Evolutionary conservation across 208 protist genomes (phyloP).

Genomic region (Balamuthia mandrillaris): DNA sequence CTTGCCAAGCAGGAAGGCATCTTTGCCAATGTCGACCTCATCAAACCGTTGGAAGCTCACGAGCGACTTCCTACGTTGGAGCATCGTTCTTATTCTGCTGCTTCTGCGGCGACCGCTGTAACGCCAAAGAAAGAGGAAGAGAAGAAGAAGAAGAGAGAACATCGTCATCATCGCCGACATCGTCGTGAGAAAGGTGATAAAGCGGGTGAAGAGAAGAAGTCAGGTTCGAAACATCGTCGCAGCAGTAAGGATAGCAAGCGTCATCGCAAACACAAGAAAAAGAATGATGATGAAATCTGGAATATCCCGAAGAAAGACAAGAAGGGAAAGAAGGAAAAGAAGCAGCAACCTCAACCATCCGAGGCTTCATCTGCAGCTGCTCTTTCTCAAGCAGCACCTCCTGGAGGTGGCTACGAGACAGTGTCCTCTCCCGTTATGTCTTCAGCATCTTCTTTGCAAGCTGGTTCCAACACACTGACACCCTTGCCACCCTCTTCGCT

Average conservation of each 20-base stretch:
- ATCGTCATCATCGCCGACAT: neutral
- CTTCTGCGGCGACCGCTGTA: neutral
- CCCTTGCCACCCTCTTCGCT: neutral
- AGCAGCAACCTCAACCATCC: neutral
- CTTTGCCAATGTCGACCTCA: constrained; percentile 13
- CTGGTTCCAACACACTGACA: neutral
- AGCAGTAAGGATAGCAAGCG: neutral
- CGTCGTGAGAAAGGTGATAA: neutral
- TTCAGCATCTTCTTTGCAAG: neutral
- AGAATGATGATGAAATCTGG: too few relatives aligned
- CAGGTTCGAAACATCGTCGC: too few relatives aligned
- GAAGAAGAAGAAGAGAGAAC: neutral
- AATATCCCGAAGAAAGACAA: neutral
- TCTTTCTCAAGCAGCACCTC: neutral
- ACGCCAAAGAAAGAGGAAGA: neutral
- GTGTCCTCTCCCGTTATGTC: neutral
- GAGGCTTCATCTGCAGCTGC: neutral
- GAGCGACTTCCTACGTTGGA: neutral
- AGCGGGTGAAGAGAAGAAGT: too few relatives aligned
- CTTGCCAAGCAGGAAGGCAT: neutral
- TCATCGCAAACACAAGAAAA: neutral
- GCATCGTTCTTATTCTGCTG: neutral
- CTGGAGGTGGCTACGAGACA: neutral
- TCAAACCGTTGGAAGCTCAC: neutral
- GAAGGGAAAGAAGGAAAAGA: neutral